Base-by-base conservation (phyloP, 1,284 basidiomycete species). In the Rhodotorula sp. region DNA sequence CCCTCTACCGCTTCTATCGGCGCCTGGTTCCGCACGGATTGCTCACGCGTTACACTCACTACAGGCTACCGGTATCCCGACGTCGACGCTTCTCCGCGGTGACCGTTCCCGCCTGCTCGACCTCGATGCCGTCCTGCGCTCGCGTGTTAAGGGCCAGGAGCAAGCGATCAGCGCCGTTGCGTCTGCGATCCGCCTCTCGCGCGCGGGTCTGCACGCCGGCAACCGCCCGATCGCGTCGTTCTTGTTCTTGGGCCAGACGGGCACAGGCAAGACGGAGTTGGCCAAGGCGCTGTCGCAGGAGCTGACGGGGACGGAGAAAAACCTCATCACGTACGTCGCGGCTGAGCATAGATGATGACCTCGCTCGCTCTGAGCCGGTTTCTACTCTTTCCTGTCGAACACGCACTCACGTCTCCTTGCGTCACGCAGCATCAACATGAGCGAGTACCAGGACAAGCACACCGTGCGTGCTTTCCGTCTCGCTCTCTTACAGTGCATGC, bases 41-140 rank as follows among this genome's bases (percentile, higher is more conserved):
- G 44, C 54, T 56, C 5, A 23, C 16, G 7, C 13, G 56, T 21
- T 59, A 19, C 10, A 19, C 5, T 13, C 27, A 89, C 93, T 89
- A 97, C 94, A 0, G 94, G 89, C 93, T 89, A 97, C 94, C 0
- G 94, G 94, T 21, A 94, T 97, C 54, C 94, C 95, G 0, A 92
- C 96, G 2, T 87, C 91, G 80, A 93, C 90, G 77, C 82, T 97
- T 66, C 82, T 97, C 75, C 91, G 92, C 80, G 93, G 93, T 21
- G 94, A 97, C 81, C 84, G 90, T 70, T 92, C 97, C 80, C 91
- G 91, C 74, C 84, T 97, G 45, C 88, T 97, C n/a, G 88, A 93
- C 82, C 91, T 97, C 90, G 95, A 97, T 80, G 88, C 91, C 49
- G 83, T 86, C 2, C 85, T 97, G 44, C 84, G 85, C 45, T 80